Base-by-base conservation (phyloP, 148 eudicot species). In the Rhododendron molle region DNA sequence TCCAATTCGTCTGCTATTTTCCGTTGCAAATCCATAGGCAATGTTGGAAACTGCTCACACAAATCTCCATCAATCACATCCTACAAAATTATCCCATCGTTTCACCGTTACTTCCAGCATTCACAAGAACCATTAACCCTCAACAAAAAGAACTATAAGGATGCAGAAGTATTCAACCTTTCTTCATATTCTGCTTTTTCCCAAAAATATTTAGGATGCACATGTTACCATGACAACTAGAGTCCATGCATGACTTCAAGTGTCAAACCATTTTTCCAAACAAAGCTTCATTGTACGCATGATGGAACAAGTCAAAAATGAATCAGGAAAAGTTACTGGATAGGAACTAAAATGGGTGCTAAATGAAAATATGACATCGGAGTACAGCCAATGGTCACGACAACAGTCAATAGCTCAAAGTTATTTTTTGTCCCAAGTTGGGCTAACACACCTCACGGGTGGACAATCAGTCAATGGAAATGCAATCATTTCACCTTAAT, bases 51-150 rank as follows among this genome's bases (percentile, higher is more conserved):
- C 84, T 97, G 99, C 89, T 97, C 99, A 50, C 98, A 95, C 43
- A 97, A 90, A 88, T 97, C 99, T 43, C 99, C 99, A 88, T 97
- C 99, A 81, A 97, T 93, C 88, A 97, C 99, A 89, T 95, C 99
- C 99, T 95, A 91, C 91, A 90, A 86, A 65, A 86, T 47, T 44
- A 88, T 12, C 43, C 50, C 47, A 50, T 26, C 28, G 2, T 58
- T 67, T 20, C 5, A 23, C 21, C 12, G 16, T 58, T 40, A 69
- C 36, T 12, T n/a, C 69, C 32, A 72, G 4, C 23, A 54, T 44
- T 76, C 15, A 83, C 54, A 52, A 10, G 40, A 72, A 83, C 32
- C 52, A 28, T 40, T 72, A 9, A 44, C 16, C 49, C 46, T 36
- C 47, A 74, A 12, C 20, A 30, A 32, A 50, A 28, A 80, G 18